These are phyloP conservation scores for Aspergillus indologenus DNA, from an alignment of 495 filamentous ascomycete species.

Conservation along the genomic window DNA sequence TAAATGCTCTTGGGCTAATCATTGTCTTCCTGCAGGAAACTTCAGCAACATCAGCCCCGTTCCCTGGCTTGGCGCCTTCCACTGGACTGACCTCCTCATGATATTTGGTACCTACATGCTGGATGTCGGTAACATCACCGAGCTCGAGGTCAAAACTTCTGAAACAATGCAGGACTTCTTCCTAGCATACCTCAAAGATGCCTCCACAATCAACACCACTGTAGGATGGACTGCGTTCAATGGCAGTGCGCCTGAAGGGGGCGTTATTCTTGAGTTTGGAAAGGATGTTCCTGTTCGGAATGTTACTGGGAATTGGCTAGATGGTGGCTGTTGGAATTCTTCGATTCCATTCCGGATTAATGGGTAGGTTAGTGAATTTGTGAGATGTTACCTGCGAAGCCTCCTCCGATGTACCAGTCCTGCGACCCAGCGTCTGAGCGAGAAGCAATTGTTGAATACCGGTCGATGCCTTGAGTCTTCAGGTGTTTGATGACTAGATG, in stretches of 20 bases:
- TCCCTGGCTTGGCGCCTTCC: slow-evolving; percentile 44
- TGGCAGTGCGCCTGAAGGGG: background rate
- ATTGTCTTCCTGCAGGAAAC: slow-evolving; percentile 21
- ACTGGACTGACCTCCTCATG: slow-evolving; percentile 43
- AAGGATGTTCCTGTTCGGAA: background rate
- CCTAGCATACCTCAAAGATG: slow-evolving; percentile 18
- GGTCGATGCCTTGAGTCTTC: too few relatives aligned
- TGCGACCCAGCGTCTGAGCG: too few relatives aligned
- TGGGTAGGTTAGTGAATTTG: background rate
- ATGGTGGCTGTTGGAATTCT: slow-evolving; percentile 5
- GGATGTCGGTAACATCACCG: slow-evolving; percentile 26
- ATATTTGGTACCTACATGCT: slow-evolving; percentile 41
- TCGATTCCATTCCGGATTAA: slow-evolving; percentile 6
- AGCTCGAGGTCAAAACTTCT: slow-evolving; percentile 33
- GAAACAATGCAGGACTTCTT: slow-evolving; percentile 41
- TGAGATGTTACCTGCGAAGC: too few relatives aligned
- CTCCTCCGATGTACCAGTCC: too few relatives aligned
- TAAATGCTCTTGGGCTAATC: too few relatives aligned
- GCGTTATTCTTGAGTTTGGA: background rate
- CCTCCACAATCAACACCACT: background rate
- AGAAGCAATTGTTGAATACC: too few relatives aligned
- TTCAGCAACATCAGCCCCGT: slow-evolving; percentile 44
- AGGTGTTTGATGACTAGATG: too few relatives aligned
- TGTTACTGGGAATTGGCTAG: slow-evolving; percentile 1
- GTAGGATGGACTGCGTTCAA: background rate